Evolutionary conservation across 768 basidiomycete genomes (phyloP), one percentile per base, ranked within the genome.

Genomic region (Serendipita sp.): DNA sequence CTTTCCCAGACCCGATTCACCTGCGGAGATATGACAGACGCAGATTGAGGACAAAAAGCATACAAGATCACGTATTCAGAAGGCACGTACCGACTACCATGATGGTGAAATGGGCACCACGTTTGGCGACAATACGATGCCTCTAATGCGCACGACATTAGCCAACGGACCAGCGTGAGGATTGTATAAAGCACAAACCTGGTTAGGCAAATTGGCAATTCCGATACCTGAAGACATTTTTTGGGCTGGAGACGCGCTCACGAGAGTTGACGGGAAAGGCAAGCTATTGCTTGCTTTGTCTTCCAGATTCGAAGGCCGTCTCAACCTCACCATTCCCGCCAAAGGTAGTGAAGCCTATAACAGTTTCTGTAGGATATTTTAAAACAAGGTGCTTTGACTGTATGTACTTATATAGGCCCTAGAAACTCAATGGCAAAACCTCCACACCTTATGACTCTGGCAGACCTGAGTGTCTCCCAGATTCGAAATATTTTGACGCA

Each of bases 121-220:
- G 86, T 80, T 97, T 95, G 68, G 92, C 94, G 68, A 98, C 93
- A 73, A 98, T 98, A 81, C 97, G 97, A 81, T 99, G 96, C 80
- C 89, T 86, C 94, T 97, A 74, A 23, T 58, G 68, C 32, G 65
- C 48, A 23, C 48, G 23, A 30, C 2, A 54, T 15, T 15, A 30
- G 28, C 28, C 16, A 28, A 30, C 38, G 15, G 44, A 52, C 45
- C 41, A 41, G 41, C 38, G 35, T 51, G 66, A 69, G 64, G 71
- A 68, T 28, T 8, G 36, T 34, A 63, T n/a, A 30, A 58, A 30
- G 44, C 46, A 72, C 82, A 67, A 60, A 93, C 93, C 84, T 98
- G 96, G 81, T 97, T 98, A 62, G 95, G 96, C 70, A 99, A 81
- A 79, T 97, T 97, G 73, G 91, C 89, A 72, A 94, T 93, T 69